Conservation (phyloP, 148 eudicot species). For the Rhododendron kiyosumense region DNA sequence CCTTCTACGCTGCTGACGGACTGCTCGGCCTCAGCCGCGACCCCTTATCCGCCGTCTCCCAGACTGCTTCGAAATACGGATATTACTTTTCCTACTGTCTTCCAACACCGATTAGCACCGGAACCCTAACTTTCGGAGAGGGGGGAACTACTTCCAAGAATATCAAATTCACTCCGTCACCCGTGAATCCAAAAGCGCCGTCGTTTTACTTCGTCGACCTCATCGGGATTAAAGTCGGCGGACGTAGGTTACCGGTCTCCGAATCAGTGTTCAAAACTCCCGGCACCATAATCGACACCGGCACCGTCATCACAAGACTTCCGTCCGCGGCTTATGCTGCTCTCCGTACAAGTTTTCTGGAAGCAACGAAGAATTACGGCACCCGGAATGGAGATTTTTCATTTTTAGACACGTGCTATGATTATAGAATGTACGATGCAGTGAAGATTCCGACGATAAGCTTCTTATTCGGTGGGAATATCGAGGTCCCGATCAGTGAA, state of each 20-base stretch:
- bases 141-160: neutral
- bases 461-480: slow-evolving; percentile 41
- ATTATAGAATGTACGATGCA: slow-evolving; percentile 30
- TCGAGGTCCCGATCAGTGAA: slow-evolving; percentile 25
- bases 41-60: slow-evolving; percentile 39
- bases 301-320: slow-evolving; percentile 27
- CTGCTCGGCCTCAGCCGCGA: slow-evolving; percentile 15
- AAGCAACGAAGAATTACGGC: slow-evolving; percentile 35
- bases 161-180: too few species aligned
- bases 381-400: slow-evolving; percentile 18
- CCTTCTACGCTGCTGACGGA: too few species aligned
- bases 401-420: slow-evolving; percentile 60
- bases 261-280: neutral
- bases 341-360: slow-evolving; percentile 36
- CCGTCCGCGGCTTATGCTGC: slow-evolving; percentile 56
- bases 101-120: neutral
- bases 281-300: neutral
- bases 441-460: slow-evolving; percentile 44
- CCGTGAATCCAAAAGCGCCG: too few species aligned
- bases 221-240: too few species aligned
- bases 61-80: slow-evolving; percentile 6
- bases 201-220: too few species aligned
- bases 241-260: too few species aligned
- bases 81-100: neutral
- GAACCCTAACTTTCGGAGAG: neutral